Percentiles rank a stretch among this genome's conserved stretches.
phyloP scores from a whole-genome alignment of 2,329 filamentous ascomycete species.

The Leptoxyphium fumago region DNA sequence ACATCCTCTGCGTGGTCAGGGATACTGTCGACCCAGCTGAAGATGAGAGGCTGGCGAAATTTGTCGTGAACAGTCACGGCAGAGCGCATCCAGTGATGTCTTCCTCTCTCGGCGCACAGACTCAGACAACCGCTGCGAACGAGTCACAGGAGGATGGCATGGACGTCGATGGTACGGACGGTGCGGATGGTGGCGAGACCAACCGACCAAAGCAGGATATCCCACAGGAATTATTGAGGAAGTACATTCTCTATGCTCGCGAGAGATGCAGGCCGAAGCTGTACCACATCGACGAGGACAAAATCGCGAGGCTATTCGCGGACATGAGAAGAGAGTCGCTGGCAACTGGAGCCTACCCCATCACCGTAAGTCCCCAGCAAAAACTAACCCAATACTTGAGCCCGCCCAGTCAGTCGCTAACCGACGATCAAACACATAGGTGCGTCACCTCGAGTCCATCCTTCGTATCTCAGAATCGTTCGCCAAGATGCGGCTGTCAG shows the following conservation, averaged over 20 bases:
- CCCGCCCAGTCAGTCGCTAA: neutral
- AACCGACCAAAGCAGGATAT: slow-evolving; percentile 52
- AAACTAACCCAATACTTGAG: no score
- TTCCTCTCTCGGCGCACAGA: slow-evolving; percentile 17
- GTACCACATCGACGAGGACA: slow-evolving; percentile 96
- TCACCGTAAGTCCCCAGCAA: slow-evolving; percentile 56
- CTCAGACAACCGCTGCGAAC: slow-evolving; percentile 25
- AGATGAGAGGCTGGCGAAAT: slow-evolving; percentile 83
- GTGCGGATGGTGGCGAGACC: slow-evolving; percentile 13
- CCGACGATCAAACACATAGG: slow-evolving; percentile 36
- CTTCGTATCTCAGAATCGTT: slow-evolving; percentile 91
- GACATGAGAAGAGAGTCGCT: slow-evolving; percentile 91
- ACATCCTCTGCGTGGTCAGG: slow-evolving; percentile 88
- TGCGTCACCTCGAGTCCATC: slow-evolving; percentile 93
- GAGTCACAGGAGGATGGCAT: slow-evolving; percentile 42
- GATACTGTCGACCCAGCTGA: slow-evolving; percentile 87
- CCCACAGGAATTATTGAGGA: slow-evolving; percentile 76
- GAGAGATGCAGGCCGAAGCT: slow-evolving; percentile 83
- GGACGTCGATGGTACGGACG: slow-evolving; percentile 19
- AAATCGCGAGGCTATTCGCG: slow-evolving; percentile 82
- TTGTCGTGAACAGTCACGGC: slow-evolving; percentile 88
- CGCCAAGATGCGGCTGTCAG: slow-evolving; percentile 93
- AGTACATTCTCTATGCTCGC: slow-evolving; percentile 91
- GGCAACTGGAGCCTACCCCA: slow-evolving; percentile 91
- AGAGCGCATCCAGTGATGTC: slow-evolving; percentile 58